phyloP scores from a whole-genome alignment of 2,329 filamentous ascomycete species.

The Epichloe hybrida region DNA sequence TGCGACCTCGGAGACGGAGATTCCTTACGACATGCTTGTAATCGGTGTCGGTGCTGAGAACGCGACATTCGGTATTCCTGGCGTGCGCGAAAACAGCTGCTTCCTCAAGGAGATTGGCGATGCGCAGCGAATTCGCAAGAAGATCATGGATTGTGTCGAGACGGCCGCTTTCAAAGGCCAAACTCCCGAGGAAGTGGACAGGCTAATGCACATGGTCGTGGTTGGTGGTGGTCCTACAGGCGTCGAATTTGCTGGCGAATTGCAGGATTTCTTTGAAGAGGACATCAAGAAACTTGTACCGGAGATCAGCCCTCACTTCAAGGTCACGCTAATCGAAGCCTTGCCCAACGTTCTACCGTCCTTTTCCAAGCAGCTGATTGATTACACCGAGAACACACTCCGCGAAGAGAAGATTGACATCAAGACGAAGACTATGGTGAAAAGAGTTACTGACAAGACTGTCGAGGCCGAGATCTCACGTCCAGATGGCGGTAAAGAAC shows the following conservation, averaged over 20 bases:
- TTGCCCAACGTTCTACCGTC: constrained; percentile 92
- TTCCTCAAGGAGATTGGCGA: constrained; percentile 98
- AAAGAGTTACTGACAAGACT: constrained; percentile 83
- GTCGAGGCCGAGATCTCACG: constrained; percentile 79
- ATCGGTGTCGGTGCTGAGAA: constrained; percentile 96
- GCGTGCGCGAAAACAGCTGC: constrained; percentile 87
- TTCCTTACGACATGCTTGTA: constrained; percentile 96
- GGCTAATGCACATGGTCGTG: constrained; percentile 95
- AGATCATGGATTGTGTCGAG: constrained; percentile 99
- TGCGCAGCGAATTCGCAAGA: constrained; percentile 90
- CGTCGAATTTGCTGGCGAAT: constrained; percentile 95
- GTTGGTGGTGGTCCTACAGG: constrained; percentile 88
- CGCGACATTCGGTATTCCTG: constrained; percentile 93
- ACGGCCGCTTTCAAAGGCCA: constrained; percentile 98
- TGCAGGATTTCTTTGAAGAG: constrained; percentile 97
- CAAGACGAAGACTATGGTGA: constrained; percentile 97
- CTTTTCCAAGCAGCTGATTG: constrained; percentile 98
- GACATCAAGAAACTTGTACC: constrained; percentile 98
- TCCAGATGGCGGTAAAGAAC: constrained; percentile 72
- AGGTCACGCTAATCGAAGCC: constrained; percentile 93
- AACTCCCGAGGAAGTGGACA: constrained; percentile 72
- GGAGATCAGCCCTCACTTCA: constrained; percentile 88
- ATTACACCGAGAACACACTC: constrained; percentile 98
- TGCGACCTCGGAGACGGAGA: constrained; percentile 66
- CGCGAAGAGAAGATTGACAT: constrained; percentile 98